Evolutionary conservation across 495 filamentous ascomycete species (phyloP).

Genomic region (Gamarada debralockiae): DNA sequence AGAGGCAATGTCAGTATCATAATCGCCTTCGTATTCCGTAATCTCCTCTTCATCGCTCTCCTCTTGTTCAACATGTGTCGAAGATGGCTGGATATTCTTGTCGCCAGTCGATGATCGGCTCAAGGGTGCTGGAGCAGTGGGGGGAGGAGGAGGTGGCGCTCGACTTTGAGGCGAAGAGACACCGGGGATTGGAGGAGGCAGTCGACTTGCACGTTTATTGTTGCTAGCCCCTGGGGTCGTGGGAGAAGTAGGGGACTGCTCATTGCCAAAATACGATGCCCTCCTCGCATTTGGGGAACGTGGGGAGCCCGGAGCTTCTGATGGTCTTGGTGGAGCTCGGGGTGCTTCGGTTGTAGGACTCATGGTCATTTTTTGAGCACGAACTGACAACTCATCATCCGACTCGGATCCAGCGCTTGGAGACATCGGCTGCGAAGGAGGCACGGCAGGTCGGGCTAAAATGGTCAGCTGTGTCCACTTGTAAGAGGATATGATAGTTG

Average conservation of each 20-base stretch:
- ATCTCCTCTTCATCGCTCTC: constrained; percentile 69
- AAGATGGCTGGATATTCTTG: constrained; percentile 33
- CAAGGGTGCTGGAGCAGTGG: constrained; percentile 52
- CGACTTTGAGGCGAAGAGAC: constrained; percentile 54
- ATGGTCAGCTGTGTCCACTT: constrained; percentile 29
- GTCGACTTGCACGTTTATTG: constrained; percentile 50
- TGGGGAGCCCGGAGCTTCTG: constrained; percentile 51
- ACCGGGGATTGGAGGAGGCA: constrained; percentile 44
- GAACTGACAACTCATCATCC: constrained; percentile 87
- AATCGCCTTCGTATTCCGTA: constrained; percentile 96
- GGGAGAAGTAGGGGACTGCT: constrained; percentile 42
- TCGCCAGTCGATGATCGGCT: constrained; percentile 62
- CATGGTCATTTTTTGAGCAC: constrained; percentile 34
- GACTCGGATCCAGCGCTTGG: constrained; percentile 81
- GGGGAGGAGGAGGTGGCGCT: constrained; percentile 78
- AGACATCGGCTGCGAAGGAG: constrained; percentile 51
- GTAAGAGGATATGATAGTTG: too few species aligned
- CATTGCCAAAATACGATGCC: constrained; percentile 43
- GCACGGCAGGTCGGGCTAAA: constrained; percentile 54
- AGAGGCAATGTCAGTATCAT: constrained; percentile 95
- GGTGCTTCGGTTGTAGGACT: constrained; percentile 37
- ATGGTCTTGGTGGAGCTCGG: constrained; percentile 40
- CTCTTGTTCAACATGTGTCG: constrained; percentile 40
- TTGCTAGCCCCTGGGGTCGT: constrained; percentile 35
- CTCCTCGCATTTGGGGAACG: constrained; percentile 45